A percentile compares a stretch with the other conserved stretches of the same genome.
phyloP scores from a whole-genome alignment of 176 grass and related monocot genomes.

The Oryza glaberrima region DNA sequence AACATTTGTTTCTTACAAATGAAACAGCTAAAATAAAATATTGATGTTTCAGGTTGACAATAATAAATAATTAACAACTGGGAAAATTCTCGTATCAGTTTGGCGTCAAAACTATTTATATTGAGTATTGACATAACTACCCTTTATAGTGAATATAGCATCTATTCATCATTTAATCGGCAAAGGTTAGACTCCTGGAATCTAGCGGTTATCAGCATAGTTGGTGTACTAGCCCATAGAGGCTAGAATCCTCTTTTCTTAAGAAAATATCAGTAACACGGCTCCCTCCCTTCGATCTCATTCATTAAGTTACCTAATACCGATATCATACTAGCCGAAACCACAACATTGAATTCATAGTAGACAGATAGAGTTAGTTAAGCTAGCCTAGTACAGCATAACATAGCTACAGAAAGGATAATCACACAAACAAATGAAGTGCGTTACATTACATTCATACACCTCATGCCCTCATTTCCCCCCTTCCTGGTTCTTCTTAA shows the following conservation, averaged over 20 bases:
- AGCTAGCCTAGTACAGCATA: background rate
- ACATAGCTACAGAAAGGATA: background rate
- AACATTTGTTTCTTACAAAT: background rate
- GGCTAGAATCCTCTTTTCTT: background rate
- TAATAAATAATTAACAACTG: background rate
- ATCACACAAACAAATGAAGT: background rate
- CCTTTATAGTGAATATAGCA: conserved; percentile 9
- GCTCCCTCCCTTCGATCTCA: background rate
- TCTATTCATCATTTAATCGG: background rate
- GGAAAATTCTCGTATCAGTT: background rate
- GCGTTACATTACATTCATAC: background rate
- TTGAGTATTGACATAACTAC: conserved; percentile 1
- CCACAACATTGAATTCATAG: background rate
- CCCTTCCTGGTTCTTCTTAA: background rate
- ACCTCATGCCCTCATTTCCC: background rate
- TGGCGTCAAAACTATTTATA: conserved; percentile 8
- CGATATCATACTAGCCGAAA: background rate
- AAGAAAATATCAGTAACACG: background rate
- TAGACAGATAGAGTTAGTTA: background rate
- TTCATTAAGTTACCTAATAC: background rate
- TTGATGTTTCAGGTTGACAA: background rate
- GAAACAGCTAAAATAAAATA: background rate
- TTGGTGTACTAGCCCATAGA: background rate
- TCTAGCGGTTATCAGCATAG: background rate
- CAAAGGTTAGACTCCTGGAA: background rate